A percentile compares a stretch with the other conserved stretches of the same genome.
Evolutionary conservation across 1,284 basidiomycete species (phyloP).

Genomic region (Boletus austroedulis): DNA sequence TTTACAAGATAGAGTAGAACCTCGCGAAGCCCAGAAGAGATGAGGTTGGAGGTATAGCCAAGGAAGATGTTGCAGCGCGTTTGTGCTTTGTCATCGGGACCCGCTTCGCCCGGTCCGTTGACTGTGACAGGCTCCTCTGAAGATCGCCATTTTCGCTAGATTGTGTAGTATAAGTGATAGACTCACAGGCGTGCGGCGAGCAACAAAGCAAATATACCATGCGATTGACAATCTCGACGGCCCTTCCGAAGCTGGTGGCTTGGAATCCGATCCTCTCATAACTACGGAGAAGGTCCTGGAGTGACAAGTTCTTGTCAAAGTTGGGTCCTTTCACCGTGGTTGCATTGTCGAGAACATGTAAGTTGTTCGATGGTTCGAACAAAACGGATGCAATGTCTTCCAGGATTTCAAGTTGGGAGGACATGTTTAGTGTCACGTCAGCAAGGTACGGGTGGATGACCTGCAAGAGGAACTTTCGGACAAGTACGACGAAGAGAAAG

Average conservation of each 20-base stretch:
- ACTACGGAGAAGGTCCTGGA: conserved; percentile 1
- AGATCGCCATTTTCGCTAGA: not conserved
- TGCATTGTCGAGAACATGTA: not conserved
- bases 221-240: not conserved
- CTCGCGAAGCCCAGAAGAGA: conserved; percentile 95
- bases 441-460: not conserved
- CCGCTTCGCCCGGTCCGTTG: not conserved
- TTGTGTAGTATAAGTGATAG: not conserved
- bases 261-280: conserved; percentile 4
- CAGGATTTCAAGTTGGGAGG: not conserved
- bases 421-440: not conserved
- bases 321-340: conserved; percentile 1
- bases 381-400: not conserved
- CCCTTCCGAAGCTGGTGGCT: conserved; percentile 5
- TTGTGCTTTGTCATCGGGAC: not conserved
- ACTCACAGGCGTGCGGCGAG: not conserved
- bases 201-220: not conserved
- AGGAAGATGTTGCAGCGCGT: conserved; percentile 39
- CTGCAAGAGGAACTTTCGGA: not conserved
- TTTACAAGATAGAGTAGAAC: conserved; percentile 91
- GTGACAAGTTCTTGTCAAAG: not conserved
- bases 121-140: not conserved
- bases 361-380: not conserved
- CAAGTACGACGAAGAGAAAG: not conserved
- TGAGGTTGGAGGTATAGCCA: conserved; percentile 34